Base-by-base conservation (phyloP, 305 asterid species). In the Solanum hybrid region DNA sequence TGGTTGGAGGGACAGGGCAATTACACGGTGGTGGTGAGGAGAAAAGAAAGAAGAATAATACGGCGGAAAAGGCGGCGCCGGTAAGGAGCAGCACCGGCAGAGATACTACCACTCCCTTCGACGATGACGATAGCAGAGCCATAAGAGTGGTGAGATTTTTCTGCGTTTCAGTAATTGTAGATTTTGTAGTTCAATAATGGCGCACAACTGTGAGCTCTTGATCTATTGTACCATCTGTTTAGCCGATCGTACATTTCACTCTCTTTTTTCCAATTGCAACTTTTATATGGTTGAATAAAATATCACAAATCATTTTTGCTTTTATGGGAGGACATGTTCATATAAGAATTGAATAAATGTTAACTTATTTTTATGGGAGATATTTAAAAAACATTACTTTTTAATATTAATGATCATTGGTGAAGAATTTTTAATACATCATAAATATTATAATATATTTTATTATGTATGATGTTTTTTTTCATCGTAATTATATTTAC, bases 41-140 rank as follows among this genome's bases (percentile, higher is more conserved):
- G 3, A 96, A 88, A 37, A 96, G 91, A 92, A 94, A 91, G 90
- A 93, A 93, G 73, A 95, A 85, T 90, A 94, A 91, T 88, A 91
- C 83, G 11, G 96, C 91, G 10, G 96, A 94, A 3, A 51, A 29
- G 38, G 94, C 93, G 80, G 94, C 88, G 10, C 88, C 95, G 13
- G 96, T 90, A 22, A 97, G 93, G 39, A 95, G 91, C 3, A 97
- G 95, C 15, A 95, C 91, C 17, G 96, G 98, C 83, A 96, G 93
- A 34, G 98, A 93, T 88, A 96, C 91, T 93, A 95, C 95, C 92
- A 95, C 97, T 89, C 96, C 96, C 93, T 94, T 96, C n/a, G 97
- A 92, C 2, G 96, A 78, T 17, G 91, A 73, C 41, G 88, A 20
- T 83, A 89, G 88, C 41, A 89, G 75, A 51, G 93, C 93, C 94